phyloP scores from a whole-genome alignment of 768 basidiomycete species.

The Lactarius evosmus region DNA sequence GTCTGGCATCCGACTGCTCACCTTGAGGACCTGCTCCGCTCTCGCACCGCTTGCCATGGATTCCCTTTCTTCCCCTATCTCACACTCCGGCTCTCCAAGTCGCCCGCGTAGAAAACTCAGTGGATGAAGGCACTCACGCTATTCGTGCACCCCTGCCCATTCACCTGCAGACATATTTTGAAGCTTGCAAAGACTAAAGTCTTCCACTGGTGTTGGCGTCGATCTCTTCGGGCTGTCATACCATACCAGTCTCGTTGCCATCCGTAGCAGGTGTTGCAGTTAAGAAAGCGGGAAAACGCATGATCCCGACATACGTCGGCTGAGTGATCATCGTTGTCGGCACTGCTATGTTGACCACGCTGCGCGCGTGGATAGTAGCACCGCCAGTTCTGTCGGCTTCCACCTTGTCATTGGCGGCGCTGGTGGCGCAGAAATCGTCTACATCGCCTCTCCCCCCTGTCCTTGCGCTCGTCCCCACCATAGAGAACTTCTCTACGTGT shows the following conservation, averaged over 20 bases:
- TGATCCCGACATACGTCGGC: constrained; percentile 37
- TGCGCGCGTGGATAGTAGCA: constrained; percentile 30
- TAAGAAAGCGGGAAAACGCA: constrained; percentile 37
- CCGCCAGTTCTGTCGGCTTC: constrained; percentile 26
- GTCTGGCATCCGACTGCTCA: too few species aligned
- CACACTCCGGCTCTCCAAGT: background rate
- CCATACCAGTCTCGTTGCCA: constrained; percentile 39
- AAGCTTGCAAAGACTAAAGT: constrained; percentile 39
- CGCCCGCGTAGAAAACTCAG: too few species aligned
- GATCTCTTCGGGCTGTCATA: constrained; percentile 39
- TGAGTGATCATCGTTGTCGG: constrained; percentile 39
- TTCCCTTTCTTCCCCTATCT: background rate
- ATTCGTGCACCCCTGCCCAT: background rate
- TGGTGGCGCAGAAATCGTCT: constrained; percentile 38
- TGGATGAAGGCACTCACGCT: background rate
- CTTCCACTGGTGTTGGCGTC: constrained; percentile 38
- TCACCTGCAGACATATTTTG: constrained; percentile 38
- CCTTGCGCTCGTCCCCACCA: constrained; percentile 36
- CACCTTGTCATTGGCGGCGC: constrained; percentile 31
- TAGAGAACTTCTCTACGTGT: constrained; percentile 33
- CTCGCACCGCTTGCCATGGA: too few species aligned
- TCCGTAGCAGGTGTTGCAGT: constrained; percentile 41
- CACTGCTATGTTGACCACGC: constrained; percentile 36
- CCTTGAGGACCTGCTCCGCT: too few species aligned
- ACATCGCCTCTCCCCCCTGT: constrained; percentile 36